phyloP scores from a whole-genome alignment of 805 yeast species.

The Candida manassasensis region DNA sequence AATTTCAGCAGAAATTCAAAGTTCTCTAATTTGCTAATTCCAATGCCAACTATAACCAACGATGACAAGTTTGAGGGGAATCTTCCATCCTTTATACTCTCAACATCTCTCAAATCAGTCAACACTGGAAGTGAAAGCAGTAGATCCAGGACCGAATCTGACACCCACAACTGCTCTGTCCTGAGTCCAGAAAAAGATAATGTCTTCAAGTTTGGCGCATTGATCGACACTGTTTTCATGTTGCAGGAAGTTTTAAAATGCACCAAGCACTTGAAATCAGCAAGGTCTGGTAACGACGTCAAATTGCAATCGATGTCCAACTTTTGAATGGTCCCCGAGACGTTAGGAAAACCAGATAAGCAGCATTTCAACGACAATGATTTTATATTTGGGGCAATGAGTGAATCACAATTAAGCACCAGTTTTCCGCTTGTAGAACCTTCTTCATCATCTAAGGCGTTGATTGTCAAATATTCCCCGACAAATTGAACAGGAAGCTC shows the following conservation, averaged over 20 bases:
- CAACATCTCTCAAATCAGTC: not conserved
- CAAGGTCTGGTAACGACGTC: not conserved
- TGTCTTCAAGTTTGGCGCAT: not conserved
- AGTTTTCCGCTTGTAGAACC: too few species aligned
- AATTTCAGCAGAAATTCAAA: constrained; percentile 1
- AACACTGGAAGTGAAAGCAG: not conserved
- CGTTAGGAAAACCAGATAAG: not conserved
- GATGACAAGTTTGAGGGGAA: not conserved
- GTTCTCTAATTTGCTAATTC: not conserved
- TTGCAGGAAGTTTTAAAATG: not conserved
- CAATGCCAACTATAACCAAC: not conserved
- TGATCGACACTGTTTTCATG: not conserved
- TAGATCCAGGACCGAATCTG: not conserved
- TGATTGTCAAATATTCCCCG: too few species aligned
- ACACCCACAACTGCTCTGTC: not conserved
- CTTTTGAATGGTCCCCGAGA: not conserved
- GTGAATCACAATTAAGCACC: not conserved
- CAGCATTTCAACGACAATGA: not conserved
- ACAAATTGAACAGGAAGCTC: too few species aligned
- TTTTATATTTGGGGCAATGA: not conserved
- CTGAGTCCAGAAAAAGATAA: not conserved
- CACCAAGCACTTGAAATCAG: not conserved
- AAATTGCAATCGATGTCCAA: not conserved
- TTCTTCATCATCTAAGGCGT: too few species aligned
- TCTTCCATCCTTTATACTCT: not conserved